phyloP scores from a whole-genome alignment of 1,139 yeast genomes.

The Groenewaldozyma auringiensis region DNA sequence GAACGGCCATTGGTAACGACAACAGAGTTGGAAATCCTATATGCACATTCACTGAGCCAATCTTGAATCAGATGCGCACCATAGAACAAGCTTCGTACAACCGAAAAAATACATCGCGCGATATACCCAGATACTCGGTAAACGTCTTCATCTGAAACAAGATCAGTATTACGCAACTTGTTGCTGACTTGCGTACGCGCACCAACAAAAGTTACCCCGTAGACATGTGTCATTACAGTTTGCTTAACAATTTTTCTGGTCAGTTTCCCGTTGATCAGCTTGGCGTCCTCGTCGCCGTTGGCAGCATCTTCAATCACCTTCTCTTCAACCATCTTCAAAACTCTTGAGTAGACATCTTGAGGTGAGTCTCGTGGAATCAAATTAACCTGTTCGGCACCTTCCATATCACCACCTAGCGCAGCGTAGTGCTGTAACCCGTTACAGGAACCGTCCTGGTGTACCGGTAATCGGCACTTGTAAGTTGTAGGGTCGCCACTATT shows the following conservation, averaged over 20 bases:
- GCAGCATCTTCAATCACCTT: constrained; percentile 55
- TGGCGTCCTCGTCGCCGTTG: constrained; percentile 44
- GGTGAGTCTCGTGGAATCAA: constrained; percentile 37
- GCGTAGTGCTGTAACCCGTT: constrained; percentile 73
- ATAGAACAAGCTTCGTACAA: constrained; percentile 76
- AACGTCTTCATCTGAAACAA: constrained; percentile 31
- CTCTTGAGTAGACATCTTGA: constrained; percentile 68
- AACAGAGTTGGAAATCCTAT: constrained; percentile 62
- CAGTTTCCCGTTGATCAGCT: constrained; percentile 51
- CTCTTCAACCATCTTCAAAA: constrained; percentile 58
- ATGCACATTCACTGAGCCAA: constrained; percentile 88
- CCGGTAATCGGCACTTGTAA: constrained; percentile 74
- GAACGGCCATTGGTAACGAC: constrained; percentile 2
- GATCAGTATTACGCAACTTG: constrained; percentile 38
- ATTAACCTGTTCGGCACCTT: constrained; percentile 62
- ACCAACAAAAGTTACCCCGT: constrained; percentile 94
- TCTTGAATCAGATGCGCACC: constrained; percentile 96
- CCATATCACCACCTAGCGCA: constrained; percentile 63
- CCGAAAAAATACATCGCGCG: constrained; percentile 69
- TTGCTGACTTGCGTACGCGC: constrained; percentile 73
- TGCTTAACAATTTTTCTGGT: constrained; percentile 89
- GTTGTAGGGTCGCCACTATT: constrained; percentile 65
- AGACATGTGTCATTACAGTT: constrained; percentile 97
- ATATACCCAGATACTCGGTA: constrained; percentile 52
- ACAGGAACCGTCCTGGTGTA: constrained; percentile 88